Conservation (phyloP, 345 rosid species). For the Pistacia vera region DNA sequence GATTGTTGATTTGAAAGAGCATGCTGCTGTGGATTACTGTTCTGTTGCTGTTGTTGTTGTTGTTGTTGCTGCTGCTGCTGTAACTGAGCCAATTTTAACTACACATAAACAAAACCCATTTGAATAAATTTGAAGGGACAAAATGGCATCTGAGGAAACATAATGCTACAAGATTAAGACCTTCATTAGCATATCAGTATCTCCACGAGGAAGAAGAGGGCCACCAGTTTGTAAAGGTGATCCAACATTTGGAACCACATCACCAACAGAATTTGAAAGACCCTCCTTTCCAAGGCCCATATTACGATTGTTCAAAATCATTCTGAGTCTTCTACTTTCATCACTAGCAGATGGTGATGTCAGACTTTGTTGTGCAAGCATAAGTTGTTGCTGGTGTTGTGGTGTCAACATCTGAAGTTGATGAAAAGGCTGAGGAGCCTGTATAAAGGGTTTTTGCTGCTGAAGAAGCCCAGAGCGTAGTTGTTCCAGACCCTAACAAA, state of each 20-base stretch:
- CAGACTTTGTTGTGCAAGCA: constrained; percentile 87
- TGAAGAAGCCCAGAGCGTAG: constrained; percentile 79
- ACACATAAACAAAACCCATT: constrained; percentile 14
- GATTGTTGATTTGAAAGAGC: constrained; percentile 70
- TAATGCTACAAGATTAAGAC: constrained; percentile 28
- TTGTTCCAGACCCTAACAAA: constrained; percentile 66
- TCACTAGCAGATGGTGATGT: constrained; percentile 79
- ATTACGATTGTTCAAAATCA: constrained; percentile 68
- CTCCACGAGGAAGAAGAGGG: constrained; percentile 55
- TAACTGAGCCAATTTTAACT: constrained; percentile 76
- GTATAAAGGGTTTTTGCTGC: constrained; percentile 86
- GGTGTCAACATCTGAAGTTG: constrained; percentile 89
- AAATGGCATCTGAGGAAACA: not conserved
- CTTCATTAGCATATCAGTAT: constrained; percentile 69
- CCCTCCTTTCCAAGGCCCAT: constrained; percentile 76
- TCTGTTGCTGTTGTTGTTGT: constrained; percentile 64
- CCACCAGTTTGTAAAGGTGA: constrained; percentile 73
- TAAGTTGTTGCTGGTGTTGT: constrained; percentile 94
- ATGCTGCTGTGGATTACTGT: constrained; percentile 58
- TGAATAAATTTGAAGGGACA: not conserved
- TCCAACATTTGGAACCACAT: constrained; percentile 66
- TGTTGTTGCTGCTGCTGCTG: constrained; percentile 48
- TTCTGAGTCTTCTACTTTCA: constrained; percentile 74
- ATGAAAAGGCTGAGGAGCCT: constrained; percentile 85
- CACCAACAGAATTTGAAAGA: constrained; percentile 67